phyloP scores from a whole-genome alignment of 179 eudicot genomes.

The Heliamphora pulchella region DNA sequence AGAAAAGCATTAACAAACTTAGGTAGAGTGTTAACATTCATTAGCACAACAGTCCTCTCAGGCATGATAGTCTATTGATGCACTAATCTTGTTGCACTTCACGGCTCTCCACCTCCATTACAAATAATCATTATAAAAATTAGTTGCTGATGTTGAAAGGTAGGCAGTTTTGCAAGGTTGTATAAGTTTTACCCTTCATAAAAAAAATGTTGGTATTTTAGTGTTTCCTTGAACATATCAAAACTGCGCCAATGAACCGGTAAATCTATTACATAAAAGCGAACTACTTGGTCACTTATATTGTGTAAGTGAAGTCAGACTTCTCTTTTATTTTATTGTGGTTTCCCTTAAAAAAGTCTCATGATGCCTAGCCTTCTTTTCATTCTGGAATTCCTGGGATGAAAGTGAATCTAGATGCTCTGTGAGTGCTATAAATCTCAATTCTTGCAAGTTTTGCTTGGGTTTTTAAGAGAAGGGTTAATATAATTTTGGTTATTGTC shows the following conservation, averaged over 20 bases:
- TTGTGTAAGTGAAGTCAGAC: neutral
- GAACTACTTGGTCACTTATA: neutral
- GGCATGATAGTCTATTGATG: neutral
- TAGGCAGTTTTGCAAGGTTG: neutral
- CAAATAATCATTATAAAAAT: neutral
- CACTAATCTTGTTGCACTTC: neutral
- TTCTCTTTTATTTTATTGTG: neutral
- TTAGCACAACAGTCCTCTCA: neutral
- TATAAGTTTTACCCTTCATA: neutral
- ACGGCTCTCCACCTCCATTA: neutral
- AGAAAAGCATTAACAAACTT: neutral
- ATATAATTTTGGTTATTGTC: neutral
- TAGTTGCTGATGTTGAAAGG: neutral
- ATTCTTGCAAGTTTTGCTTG: neutral
- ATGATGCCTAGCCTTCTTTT: neutral
- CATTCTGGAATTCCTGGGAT: neutral
- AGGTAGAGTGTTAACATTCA: neutral
- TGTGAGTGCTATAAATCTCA: neutral
- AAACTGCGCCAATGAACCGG: neutral
- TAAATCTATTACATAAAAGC: neutral
- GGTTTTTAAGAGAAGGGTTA: neutral
- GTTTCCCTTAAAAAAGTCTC: neutral
- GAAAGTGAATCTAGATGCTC: neutral
- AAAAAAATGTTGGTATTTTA: neutral
- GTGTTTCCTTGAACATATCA: neutral